Percentiles rank a stretch among this genome's conserved stretches.
Conservation (phyloP, 257 asterid species). For the Nicotiana benthamiana region DNA sequence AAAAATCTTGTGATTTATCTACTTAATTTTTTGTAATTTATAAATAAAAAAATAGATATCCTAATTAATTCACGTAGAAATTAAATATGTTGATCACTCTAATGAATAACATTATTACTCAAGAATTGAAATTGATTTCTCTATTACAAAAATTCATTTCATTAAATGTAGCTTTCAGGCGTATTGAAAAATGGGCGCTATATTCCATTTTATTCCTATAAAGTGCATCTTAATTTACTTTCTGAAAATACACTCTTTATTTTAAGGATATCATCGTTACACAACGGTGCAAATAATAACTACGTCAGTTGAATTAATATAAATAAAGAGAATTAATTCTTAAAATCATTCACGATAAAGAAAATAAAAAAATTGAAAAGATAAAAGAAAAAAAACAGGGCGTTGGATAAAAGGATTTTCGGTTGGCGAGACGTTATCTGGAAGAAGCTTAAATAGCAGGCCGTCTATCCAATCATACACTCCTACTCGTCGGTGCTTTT, state of each 20-base stretch:
- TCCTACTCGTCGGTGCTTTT: slow-evolving; percentile 24
- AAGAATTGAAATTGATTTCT: neutral
- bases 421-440: neutral
- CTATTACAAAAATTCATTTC: too few relatives aligned
- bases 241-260: too few relatives aligned
- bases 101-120: too few relatives aligned
- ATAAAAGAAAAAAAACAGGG: neutral
- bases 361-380: neutral
- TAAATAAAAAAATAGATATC: too few relatives aligned
- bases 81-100: neutral
- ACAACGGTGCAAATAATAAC: too few relatives aligned
- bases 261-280: too few relatives aligned
- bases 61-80: neutral
- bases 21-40: too few relatives aligned
- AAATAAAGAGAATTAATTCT: too few relatives aligned
- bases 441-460: slow-evolving; percentile 5
- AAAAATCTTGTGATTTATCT: too few relatives aligned
- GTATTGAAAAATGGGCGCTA: neutral
- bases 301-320: too few relatives aligned
- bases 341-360: too few relatives aligned
- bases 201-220: neutral
- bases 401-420: neutral
- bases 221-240: neutral
- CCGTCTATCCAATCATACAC: slow-evolving; percentile 29
- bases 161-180: neutral